phyloP scores from a whole-genome alignment of 805 yeast species.

The Wickerhamomyces sydowiorum region DNA sequence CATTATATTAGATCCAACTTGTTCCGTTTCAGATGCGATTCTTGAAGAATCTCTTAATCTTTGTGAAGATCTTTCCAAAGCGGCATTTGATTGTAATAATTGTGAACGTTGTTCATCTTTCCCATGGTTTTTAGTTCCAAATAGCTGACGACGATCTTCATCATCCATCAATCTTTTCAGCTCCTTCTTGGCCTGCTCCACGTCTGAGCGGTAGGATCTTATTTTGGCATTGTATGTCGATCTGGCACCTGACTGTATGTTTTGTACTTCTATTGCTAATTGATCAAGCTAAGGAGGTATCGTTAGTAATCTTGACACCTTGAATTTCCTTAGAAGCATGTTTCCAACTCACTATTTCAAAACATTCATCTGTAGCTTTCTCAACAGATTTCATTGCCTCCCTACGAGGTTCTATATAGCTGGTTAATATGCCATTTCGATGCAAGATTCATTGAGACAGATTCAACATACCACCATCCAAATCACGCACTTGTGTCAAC shows the following conservation, averaged over 20 bases:
- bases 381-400: conserved; percentile 56
- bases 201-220: conserved; percentile 61
- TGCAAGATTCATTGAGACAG: neutral
- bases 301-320: conserved; percentile 4
- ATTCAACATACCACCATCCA: conserved; percentile 33
- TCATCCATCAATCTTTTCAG: conserved; percentile 58
- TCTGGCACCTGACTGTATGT: conserved; percentile 68
- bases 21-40: conserved; percentile 88
- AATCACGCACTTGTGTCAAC: conserved; percentile 46
- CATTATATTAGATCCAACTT: conserved; percentile 84
- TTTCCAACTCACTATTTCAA: conserved; percentile 44
- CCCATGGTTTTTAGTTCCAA: conserved; percentile 42
- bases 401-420: conserved; percentile 39
- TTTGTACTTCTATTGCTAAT: conserved; percentile 80
- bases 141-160: conserved; percentile 65
- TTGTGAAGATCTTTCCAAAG: conserved; percentile 78
- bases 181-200: conserved; percentile 51
- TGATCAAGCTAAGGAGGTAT: conserved; percentile 53
- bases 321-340: neutral
- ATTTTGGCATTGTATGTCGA: conserved; percentile 69
- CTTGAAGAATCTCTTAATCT: conserved; percentile 84
- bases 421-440: conserved; percentile 5
- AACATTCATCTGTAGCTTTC: conserved; percentile 69
- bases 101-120: conserved; percentile 73
- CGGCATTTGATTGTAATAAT: conserved; percentile 67